These are phyloP conservation scores for Metschnikowia lochheadii DNA, from an alignment of 805 yeast genomes.

Conservation along the genomic window DNA sequence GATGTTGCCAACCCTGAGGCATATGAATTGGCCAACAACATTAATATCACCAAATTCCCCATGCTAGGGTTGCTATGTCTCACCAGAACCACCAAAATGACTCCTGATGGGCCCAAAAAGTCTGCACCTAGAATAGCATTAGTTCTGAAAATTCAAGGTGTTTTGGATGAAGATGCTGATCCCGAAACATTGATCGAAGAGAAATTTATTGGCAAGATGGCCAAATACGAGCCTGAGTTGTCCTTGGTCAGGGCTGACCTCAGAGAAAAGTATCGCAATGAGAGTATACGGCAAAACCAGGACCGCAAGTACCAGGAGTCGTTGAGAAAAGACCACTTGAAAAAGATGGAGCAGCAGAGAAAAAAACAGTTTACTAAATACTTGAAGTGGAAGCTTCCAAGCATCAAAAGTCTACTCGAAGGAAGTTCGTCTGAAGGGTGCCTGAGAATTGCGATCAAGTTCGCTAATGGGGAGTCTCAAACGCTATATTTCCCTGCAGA, in stretches of 20 bases:
- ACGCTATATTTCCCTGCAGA: conserved; percentile 31
- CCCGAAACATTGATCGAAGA: conserved; percentile 28
- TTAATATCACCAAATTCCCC: conserved; percentile 74
- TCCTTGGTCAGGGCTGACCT: conserved; percentile 58
- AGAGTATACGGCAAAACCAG: conserved; percentile 63
- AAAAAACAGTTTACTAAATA: conserved; percentile 37
- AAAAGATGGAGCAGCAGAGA: conserved; percentile 30
- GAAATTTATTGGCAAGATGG: conserved; percentile 44
- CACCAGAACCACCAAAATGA: conserved; percentile 51
- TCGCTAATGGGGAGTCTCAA: conserved; percentile 59
- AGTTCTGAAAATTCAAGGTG: conserved; percentile 62
- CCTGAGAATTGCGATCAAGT: conserved; percentile 68
- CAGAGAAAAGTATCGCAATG: conserved; percentile 54
- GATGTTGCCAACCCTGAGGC: conserved; percentile 79
- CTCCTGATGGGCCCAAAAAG: conserved; percentile 52
- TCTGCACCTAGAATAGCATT: conserved; percentile 56
- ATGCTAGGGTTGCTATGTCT: conserved; percentile 72
- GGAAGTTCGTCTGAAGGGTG: conserved; percentile 15
- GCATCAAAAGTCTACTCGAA: conserved; percentile 24
- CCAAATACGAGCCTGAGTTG: conserved; percentile 59
- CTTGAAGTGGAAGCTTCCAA: conserved; percentile 26
- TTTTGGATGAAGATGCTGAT: conserved; percentile 40
- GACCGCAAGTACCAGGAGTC: conserved; percentile 74
- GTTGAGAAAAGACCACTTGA: conserved; percentile 59
- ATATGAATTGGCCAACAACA: conserved; percentile 71